Conservation (phyloP, 768 basidiomycete species). For the Boletus tomentosulus region DNA sequence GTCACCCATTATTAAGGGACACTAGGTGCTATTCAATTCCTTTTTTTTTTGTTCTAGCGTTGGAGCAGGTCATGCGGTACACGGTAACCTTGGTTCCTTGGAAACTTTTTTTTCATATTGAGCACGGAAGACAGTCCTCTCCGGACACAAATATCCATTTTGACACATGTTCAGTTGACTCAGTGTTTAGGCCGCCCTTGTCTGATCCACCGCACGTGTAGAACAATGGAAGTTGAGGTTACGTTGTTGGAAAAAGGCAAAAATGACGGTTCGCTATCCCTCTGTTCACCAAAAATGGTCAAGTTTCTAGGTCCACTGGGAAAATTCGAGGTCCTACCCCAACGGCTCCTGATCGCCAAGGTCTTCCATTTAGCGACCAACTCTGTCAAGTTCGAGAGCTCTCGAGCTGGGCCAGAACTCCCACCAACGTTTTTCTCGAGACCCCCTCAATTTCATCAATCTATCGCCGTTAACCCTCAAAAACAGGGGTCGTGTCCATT, state of each 20-base stretch:
- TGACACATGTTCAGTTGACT: slow-evolving; percentile 16
- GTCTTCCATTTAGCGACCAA: slow-evolving; percentile 29
- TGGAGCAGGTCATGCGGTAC: slow-evolving; percentile 18
- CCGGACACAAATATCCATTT: slow-evolving; percentile 26
- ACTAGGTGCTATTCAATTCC: slow-evolving; percentile 17
- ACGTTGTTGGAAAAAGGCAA: slow-evolving; percentile 23
- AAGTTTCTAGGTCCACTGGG: slow-evolving; percentile 22
- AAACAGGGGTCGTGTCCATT: slow-evolving; percentile 11
- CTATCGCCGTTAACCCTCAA: slow-evolving; percentile 13
- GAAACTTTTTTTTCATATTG: slow-evolving; percentile 31
- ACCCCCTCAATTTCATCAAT: slow-evolving; percentile 14
- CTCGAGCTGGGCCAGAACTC: slow-evolving; percentile 3
- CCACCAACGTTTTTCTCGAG: slow-evolving; percentile 10
- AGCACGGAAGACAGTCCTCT: slow-evolving; percentile 17
- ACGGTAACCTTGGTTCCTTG: slow-evolving; percentile 12
- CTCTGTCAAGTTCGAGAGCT: slow-evolving; percentile 17
- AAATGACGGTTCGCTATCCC: slow-evolving; percentile 14
- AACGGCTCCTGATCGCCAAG: slow-evolving; percentile 25
- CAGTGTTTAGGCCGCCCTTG: slow-evolving; percentile 16
- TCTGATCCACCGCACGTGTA: slow-evolving; percentile 28
- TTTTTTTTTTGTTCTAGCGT: slow-evolving; percentile 26
- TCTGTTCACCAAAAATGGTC: slow-evolving; percentile 17
- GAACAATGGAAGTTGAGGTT: slow-evolving; percentile 30
- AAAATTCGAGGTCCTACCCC: slow-evolving; percentile 19
- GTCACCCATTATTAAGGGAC: slow-evolving; percentile 32